Evolutionary conservation across 1,284 basidiomycete species (phyloP), one percentile per base, ranked within the genome.

Genomic region (Trichosporon coremiiforme): DNA sequence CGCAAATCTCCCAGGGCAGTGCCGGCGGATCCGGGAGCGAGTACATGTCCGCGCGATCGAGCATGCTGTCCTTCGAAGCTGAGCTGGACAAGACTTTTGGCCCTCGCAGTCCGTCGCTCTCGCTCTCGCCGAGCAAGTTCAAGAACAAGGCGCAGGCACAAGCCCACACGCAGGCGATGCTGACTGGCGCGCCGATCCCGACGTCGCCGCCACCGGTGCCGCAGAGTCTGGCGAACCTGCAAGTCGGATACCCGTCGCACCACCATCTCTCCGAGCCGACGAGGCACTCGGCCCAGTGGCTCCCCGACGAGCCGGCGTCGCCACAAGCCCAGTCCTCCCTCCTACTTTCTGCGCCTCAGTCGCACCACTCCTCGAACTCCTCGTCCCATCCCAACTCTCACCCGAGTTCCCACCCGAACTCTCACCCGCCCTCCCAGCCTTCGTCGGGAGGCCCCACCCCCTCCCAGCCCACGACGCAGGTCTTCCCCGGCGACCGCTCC

Each of bases 401-500:
- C 25, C 25, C 25, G 25, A 25, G 25, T 25, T 25, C 25, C 25
- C 25, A 25, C 25, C 25, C 25, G 25, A 25, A 25, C 25, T 25
- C 25, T 25, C 25, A 25, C 25, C 25, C 25, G 25, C 25, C 25
- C 25, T 25, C 25, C 25, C 25, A 25, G 25, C 25, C 25, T 25
- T 25, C 25, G 25, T 25, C 25, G 25, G 25, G 25, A 12, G 6
- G 15, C 4, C 41, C 17, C 15, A 55, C 50, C 20, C 50, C 31
- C 17, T 31, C 45, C 8, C 38, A 36, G 41, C 33, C 25, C 45
- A 25, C 47, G 22, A 7, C 87, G 25, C 25, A 88, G 75, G 83
- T 76, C 57, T 77, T 33, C 15, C 25, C 29, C 13, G 45, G 80
- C 20, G 86, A 87, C 69, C 90, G 91, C 78, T 85, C 88, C 33